Percentiles rank a stretch among this genome's conserved stretches.
phyloP scores from a whole-genome alignment of 129 eudicot species.

The Pseudognaphalium luteoalbum region DNA sequence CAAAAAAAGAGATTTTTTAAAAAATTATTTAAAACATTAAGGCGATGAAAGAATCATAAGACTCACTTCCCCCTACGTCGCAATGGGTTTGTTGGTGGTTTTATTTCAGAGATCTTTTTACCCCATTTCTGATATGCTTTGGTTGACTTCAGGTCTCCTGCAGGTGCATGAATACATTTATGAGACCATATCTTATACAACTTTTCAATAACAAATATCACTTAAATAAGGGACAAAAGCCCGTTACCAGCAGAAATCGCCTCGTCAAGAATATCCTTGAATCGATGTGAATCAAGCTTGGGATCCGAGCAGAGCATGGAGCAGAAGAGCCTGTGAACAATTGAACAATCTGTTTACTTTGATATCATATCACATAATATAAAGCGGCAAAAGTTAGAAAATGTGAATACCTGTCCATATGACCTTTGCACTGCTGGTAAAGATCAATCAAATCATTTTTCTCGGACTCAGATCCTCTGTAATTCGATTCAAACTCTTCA shows the following conservation, averaged over 20 bases:
- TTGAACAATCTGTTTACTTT: background rate
- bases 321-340: constrained; percentile 74
- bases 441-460: constrained; percentile 79
- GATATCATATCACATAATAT: constrained; percentile 4
- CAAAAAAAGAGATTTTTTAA: background rate
- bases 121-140: constrained; percentile 89
- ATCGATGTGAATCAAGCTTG: constrained; percentile 90
- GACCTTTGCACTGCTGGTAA: constrained; percentile 80
- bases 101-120: constrained; percentile 56
- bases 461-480: constrained; percentile 92
- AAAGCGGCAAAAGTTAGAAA: background rate
- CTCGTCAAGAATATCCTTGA: constrained; percentile 92
- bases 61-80: constrained; percentile 66
- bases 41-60: background rate
- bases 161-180: background rate
- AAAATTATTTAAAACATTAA: background rate
- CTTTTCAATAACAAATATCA: background rate
- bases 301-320: constrained; percentile 95
- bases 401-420: constrained; percentile 68
- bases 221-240: background rate
- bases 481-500: constrained; percentile 89
- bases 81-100: constrained; percentile 87
- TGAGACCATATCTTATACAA: background rate
- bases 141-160: constrained; percentile 71
- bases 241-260: constrained; percentile 70